Conservation (phyloP, 495 filamentous ascomycete genomes). For the Talaromyces thailandensis region DNA sequence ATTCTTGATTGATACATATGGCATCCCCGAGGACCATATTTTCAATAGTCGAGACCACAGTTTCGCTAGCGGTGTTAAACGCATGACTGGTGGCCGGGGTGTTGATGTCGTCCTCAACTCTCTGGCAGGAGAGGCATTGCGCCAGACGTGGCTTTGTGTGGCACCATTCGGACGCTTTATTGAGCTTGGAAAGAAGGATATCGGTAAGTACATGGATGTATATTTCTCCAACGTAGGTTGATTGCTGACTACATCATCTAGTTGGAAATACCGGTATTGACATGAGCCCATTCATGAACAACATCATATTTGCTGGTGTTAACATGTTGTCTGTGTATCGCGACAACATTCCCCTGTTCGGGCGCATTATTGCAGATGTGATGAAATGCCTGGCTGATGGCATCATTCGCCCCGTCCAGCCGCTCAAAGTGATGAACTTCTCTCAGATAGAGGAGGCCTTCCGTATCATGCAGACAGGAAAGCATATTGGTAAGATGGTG, state of each 20-base stretch:
- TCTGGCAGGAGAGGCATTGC: conserved; percentile 31
- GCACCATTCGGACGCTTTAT: conserved; percentile 40
- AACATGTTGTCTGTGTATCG: neutral
- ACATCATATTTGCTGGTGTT: neutral
- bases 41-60: conserved; percentile 38
- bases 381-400: neutral
- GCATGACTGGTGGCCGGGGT: conserved; percentile 40
- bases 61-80: conserved; percentile 39
- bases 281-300: neutral
- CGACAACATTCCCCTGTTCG: neutral
- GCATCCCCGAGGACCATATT: conserved; percentile 31
- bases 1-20: conserved; percentile 24
- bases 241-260: neutral
- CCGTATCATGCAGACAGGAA: conserved; percentile 23
- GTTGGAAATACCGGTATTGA: neutral
- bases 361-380: neutral
- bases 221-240: no score
- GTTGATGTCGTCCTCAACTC: conserved; percentile 51
- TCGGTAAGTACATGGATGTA: neutral
- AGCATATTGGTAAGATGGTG: conserved; percentile 39
- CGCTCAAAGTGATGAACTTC: neutral
- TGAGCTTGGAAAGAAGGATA: conserved; percentile 32
- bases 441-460: conserved; percentile 15
- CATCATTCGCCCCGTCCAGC: neutral
- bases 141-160: conserved; percentile 35